Conservation (phyloP, 345 rosid genomes). For the Camelina laxa region DNA sequence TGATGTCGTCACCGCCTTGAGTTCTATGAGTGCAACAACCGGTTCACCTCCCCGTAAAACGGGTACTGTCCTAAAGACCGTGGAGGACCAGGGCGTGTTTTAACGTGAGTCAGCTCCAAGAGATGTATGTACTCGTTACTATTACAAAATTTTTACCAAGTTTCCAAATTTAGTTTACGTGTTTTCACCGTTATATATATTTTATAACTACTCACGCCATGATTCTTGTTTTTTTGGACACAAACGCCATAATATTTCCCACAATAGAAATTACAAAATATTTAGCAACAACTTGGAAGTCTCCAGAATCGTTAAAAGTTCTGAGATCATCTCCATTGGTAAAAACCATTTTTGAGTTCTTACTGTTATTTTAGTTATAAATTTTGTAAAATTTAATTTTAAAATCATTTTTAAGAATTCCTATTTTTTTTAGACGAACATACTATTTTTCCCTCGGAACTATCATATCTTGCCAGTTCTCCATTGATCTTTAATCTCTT, state of each 20-base stretch:
- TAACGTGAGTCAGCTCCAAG: not conserved
- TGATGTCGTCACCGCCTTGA: constrained; percentile 73
- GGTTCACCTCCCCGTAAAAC: not conserved
- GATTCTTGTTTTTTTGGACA: not conserved
- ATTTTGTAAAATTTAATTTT: no score
- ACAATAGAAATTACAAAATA: not conserved
- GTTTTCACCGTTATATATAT: not conserved
- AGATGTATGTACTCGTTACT: not conserved
- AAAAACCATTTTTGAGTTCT: no score
- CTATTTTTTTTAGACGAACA: no score
- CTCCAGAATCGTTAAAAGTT: no score
- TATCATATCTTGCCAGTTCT: no score
- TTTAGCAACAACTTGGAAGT: not conserved
- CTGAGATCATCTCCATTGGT: no score
- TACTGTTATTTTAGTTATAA: no score
- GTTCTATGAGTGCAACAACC: constrained; percentile 49
- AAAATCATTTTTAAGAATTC: no score
- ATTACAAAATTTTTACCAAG: not conserved
- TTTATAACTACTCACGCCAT: not conserved
- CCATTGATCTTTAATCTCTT: no score
- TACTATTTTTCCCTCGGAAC: no score
- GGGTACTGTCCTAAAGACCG: not conserved
- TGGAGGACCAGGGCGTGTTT: constrained; percentile 10
- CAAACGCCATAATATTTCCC: no score
- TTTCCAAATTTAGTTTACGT: not conserved